Base-by-base conservation (phyloP, 2,329 filamentous ascomycete genomes). In the Claviceps spartinae region DNA sequence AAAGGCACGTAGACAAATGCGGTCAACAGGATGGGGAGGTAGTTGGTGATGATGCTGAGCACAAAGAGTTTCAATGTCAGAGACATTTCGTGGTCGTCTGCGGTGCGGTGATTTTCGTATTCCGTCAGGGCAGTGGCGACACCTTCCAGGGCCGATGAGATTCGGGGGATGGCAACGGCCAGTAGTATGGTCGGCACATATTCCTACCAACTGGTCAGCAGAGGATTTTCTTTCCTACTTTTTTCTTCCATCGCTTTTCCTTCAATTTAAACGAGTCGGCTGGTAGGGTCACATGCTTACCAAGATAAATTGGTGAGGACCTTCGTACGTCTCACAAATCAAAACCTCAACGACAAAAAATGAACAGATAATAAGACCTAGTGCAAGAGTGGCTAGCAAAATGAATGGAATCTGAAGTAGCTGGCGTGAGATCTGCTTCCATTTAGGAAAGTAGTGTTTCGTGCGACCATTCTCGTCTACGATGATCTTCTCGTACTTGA, bases 1-100 rank as follows among this genome's bases (percentile, higher is more conserved):
- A 88, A 86, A 0, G 86, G 86, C 1, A 90, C 82, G 61, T 90
- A 90, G 49, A 90, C 77, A 60, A 89, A 90, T 0, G 86, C 85
- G 0, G 85, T 89, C 6, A 90, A 71, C 55, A 88, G 76, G 46
- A 87, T 84, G 0, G 84, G 84, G 1, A 88, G 73, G 62, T 89
- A 90, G 4, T 86, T 85, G 13, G 85, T 88, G 66, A 89, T 86
- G 69, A 88, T 87, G 70, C 85, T 86, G 62, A 90, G 76, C 37
- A 87, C 74, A 54, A 89, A 88, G 7, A 85, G 77, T 71, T 89
- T 89, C 55, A 83, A 78, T 0, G 83, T 86, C 57, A 86, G 72
- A 0, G 84, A 82, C 54, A 80, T 76, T 55, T 88, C 81, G 60
- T 86, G 82, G 20, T 77, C 72, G 48, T 83, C 81, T 36, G 81